These are phyloP conservation scores for Aureobasidium musti DNA, from an alignment of 2,329 filamentous ascomycete genomes.

Conservation along the genomic window DNA sequence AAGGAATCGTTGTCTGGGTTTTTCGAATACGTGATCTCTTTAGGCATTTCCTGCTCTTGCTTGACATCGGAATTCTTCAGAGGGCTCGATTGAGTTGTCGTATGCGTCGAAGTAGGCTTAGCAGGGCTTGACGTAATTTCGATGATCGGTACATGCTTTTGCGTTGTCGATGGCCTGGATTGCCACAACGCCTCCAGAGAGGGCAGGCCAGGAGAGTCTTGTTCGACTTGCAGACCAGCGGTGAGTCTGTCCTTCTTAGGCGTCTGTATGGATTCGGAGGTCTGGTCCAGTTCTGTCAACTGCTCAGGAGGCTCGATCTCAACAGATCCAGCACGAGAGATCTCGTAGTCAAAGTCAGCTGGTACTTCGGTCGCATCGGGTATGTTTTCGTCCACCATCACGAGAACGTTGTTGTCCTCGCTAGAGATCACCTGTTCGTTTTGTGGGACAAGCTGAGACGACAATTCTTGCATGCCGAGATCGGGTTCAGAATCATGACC, in stretches of 20 bases:
- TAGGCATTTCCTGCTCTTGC: not conserved
- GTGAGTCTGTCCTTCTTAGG: not conserved
- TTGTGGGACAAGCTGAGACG: not conserved
- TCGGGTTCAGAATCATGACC: not conserved
- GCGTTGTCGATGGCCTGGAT: not conserved
- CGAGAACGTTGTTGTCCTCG: not conserved
- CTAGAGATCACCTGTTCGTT: not conserved
- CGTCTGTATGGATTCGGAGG: not conserved
- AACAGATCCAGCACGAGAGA: not conserved
- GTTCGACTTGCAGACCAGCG: not conserved
- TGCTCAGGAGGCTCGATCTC: not conserved
- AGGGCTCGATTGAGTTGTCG: not conserved
- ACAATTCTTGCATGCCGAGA: not conserved
- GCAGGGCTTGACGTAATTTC: not conserved
- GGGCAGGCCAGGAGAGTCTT: slow-evolving; percentile 16
- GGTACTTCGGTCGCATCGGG: slow-evolving; percentile 6
- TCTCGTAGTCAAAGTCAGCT: not conserved
- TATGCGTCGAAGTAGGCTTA: not conserved
- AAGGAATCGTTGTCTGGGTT: slow-evolving; percentile 33
- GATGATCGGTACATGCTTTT: not conserved
- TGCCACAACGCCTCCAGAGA: not conserved
- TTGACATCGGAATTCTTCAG: not conserved
- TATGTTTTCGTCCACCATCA: not conserved
- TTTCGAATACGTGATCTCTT: not conserved
- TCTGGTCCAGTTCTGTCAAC: not conserved